Evolutionary conservation across 805 yeast genomes (phyloP).

Genomic region (Dipodascus albidus): DNA sequence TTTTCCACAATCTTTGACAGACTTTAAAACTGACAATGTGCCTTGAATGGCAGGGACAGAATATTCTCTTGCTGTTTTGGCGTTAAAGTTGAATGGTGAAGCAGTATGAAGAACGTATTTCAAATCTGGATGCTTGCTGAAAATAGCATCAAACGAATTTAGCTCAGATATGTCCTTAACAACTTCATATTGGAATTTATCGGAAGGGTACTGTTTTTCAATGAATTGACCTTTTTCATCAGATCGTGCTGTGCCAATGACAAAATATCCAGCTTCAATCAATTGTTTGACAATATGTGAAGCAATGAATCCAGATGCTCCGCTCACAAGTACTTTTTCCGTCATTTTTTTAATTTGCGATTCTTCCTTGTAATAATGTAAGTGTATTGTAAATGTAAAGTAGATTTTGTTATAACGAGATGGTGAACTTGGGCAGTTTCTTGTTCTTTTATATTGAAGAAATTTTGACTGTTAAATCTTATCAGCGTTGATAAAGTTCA

Average conservation of each 20-base stretch:
- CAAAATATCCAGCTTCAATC: conserved; percentile 29
- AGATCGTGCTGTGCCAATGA: conserved; percentile 36
- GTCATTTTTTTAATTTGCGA: too few relatives aligned
- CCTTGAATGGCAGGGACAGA: conserved; percentile 39
- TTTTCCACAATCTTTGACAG: conserved; percentile 30
- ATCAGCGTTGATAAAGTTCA: too few relatives aligned
- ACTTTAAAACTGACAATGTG: conserved; percentile 32
- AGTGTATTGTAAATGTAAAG: too few relatives aligned
- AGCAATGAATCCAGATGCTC: conserved; percentile 43
- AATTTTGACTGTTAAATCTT: too few relatives aligned
- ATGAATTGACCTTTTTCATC: conserved; percentile 30
- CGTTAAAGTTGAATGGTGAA: conserved; percentile 25
- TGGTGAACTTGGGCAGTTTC: too few relatives aligned
- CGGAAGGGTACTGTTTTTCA: conserved; percentile 10
- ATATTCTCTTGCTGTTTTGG: conserved; percentile 32
- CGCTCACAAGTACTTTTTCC: conserved; percentile 34
- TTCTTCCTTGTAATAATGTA: too few relatives aligned
- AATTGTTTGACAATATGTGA: conserved; percentile 33
- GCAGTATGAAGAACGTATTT: conserved; percentile 28
- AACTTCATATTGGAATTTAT: conserved; percentile 15
- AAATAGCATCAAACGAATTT: conserved; percentile 36
- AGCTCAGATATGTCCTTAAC: conserved; percentile 21
- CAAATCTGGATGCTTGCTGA: conserved; percentile 26
- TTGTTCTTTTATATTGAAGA: too few relatives aligned
- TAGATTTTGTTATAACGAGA: too few relatives aligned